Evolutionary conservation across 495 filamentous ascomycete genomes (phyloP), one percentile per base, ranked within the genome.

Genomic region (Tuber calosporum): DNA sequence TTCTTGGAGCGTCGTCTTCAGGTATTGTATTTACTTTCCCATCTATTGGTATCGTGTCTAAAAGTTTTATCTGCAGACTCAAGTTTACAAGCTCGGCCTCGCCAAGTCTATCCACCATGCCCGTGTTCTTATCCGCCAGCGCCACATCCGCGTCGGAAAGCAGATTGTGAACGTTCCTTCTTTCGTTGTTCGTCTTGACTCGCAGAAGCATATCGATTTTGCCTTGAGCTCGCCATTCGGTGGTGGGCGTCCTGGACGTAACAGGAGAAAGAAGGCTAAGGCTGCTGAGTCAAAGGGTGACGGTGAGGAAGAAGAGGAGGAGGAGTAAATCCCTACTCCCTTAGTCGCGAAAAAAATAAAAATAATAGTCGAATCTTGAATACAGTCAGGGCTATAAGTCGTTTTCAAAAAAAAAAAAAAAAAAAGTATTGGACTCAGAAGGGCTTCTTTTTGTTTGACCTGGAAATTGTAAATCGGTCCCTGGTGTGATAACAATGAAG

Each of bases 131-230:
- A 99, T 99, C 87, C 92, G 91, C 84, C 95, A 99, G 87, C 90
- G 95, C 80, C 95, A 99, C 87, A 98, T 99, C 86, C 95, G 95
- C 85, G 95, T 99, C 83, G 95, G 95, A 85, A 98, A 98, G 91
- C 95, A 99, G 89, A 98, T 99, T 85, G 95, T 99, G 88, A 99
- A 98, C 85, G 95, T 99, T 39, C 95, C 95, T 70, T 97, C 94
- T 43, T 99, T 96, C 90, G 88, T 99, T 84, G 95, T 99, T 85
- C 95, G 95, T 85, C 93, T 99, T 79, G 95, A 99, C 88, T 97
- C 94, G 81, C 95, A 99, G 88, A 99, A 99, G 91, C 95, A 99
- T 90, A 99, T 99, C 82, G 95, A 99, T 88, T 99, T 99, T 85
- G 89, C 95, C 72, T 90, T 99, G 71, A 95, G 89, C 84, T 97